phyloP scores from a whole-genome alignment of 2,329 filamentous ascomycete species.

The Daldinia sp. region DNA sequence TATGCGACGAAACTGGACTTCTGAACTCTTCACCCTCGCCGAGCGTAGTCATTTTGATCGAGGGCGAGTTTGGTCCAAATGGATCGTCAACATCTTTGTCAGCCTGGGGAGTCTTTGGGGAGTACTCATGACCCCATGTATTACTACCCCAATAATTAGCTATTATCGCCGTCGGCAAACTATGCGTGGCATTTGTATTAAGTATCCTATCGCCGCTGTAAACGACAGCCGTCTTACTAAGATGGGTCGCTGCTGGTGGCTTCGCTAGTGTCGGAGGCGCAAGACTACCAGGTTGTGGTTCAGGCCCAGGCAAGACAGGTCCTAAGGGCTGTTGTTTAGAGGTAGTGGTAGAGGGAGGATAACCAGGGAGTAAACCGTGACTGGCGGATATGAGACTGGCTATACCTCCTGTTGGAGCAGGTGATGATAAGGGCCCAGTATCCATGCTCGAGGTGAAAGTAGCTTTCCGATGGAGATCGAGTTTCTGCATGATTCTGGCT shows the following conservation, averaged over 20 bases:
- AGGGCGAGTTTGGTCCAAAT: slow-evolving; percentile 54
- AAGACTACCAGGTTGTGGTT: slow-evolving; percentile 70
- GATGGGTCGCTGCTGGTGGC: slow-evolving; percentile 83
- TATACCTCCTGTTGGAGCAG: slow-evolving; percentile 72
- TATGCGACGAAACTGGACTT: slow-evolving; percentile 51
- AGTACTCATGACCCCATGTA: slow-evolving; percentile 69
- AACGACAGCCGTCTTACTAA: slow-evolving; percentile 87
- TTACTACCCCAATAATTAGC: slow-evolving; percentile 95
- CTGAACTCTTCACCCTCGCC: slow-evolving; percentile 47
- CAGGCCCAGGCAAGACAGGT: slow-evolving; percentile 56
- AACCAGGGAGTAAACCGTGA: slow-evolving; percentile 79
- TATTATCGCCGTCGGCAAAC: slow-evolving; percentile 85
- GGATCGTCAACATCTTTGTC: slow-evolving; percentile 52
- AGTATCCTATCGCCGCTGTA: slow-evolving; percentile 82
- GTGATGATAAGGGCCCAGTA: slow-evolving; percentile 54
- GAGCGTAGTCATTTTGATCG: slow-evolving; percentile 51
- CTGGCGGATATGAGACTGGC: slow-evolving; percentile 88
- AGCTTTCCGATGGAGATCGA: slow-evolving; percentile 88
- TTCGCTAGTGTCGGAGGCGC: slow-evolving; percentile 86
- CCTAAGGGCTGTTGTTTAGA: slow-evolving; percentile 52
- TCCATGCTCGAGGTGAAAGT: slow-evolving; percentile 65
- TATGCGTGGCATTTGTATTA: slow-evolving; percentile 72
- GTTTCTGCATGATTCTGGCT: slow-evolving; percentile 89
- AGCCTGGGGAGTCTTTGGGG: slow-evolving; percentile 41
- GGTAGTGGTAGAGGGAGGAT: slow-evolving; percentile 48